Evolutionary conservation across 2,329 filamentous ascomycete species (phyloP).

Genomic region (Fusarium heterosporum): DNA sequence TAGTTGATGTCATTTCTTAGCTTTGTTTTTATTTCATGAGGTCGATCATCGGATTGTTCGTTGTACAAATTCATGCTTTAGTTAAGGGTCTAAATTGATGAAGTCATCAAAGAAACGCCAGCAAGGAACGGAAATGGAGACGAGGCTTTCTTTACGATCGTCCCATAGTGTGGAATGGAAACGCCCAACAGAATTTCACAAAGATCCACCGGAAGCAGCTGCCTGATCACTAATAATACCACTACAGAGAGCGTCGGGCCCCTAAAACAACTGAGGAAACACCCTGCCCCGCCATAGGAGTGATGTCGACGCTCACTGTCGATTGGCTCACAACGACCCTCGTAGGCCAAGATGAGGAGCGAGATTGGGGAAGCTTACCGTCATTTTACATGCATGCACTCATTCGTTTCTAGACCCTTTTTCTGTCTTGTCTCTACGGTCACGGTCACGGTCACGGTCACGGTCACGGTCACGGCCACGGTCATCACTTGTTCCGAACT

Average conservation of each 20-base stretch:
- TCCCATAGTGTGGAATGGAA: constrained; percentile 30
- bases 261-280: constrained; percentile 27
- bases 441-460: not conserved
- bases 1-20: constrained; percentile 22
- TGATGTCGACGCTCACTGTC: constrained; percentile 33
- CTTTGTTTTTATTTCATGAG: not conserved
- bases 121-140: constrained; percentile 24
- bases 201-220: constrained; percentile 15
- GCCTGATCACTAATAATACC: constrained; percentile 14
- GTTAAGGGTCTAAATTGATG: not conserved
- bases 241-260: constrained; percentile 4
- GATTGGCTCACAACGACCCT: constrained; percentile 34
- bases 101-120: constrained; percentile 8
- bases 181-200: constrained; percentile 25
- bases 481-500: constrained; percentile 4
- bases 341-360: constrained; percentile 14
- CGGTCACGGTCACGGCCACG: not conserved
- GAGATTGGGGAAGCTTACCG: constrained; percentile 44
- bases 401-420: constrained; percentile 36
- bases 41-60: constrained; percentile 6
- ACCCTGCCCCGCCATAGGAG: constrained; percentile 22
- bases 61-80: not conserved
- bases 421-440: constrained; percentile 29
- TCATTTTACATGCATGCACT: constrained; percentile 42
- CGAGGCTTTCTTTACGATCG: constrained; percentile 3